Conservation (phyloP, 1,284 basidiomycete genomes). For the Farysia itapuensis region DNA sequence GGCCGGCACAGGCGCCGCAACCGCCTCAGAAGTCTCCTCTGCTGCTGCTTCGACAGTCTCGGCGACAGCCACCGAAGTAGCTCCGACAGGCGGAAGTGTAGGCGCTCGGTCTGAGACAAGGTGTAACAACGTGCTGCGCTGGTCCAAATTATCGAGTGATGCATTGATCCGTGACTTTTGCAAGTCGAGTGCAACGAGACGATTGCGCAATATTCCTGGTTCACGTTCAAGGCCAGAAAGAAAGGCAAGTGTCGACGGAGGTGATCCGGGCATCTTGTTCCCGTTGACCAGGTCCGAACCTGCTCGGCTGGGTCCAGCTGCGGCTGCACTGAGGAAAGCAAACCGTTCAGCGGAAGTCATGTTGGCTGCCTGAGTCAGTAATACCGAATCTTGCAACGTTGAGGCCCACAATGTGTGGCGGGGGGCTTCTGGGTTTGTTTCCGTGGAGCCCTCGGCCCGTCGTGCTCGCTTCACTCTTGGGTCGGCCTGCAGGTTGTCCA, state of each 20-base stretch:
- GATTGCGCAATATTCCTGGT: too few species aligned
- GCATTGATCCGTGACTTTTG: conserved; percentile 16
- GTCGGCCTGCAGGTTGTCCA: conserved; percentile 3
- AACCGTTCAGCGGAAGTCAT: background rate
- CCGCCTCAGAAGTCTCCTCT: conserved; percentile 7
- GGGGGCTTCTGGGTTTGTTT: background rate
- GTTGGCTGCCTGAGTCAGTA: background rate
- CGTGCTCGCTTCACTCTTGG: conserved; percentile 7
- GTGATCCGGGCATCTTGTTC: too few species aligned
- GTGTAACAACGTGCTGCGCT: conserved; percentile 22
- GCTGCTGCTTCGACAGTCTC: conserved; percentile 1
- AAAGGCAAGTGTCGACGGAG: background rate
- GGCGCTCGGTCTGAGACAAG: conserved; percentile 28
- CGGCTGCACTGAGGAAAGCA: background rate
- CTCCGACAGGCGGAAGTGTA: conserved; percentile 12
- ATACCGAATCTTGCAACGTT: background rate
- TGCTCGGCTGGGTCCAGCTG: background rate
- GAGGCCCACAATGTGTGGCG: background rate
- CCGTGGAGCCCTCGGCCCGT: conserved; percentile 8
- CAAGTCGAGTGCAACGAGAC: conserved; percentile 13
- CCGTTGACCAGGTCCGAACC: background rate
- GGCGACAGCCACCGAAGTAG: conserved; percentile 1
- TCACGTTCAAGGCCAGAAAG: background rate
- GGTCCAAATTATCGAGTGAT: conserved; percentile 21
- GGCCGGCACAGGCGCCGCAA: background rate